A percentile compares a stretch with the other conserved stretches of the same genome.
These are phyloP conservation scores for Diplodia scrobiculata DNA, from an alignment of 2,329 filamentous ascomycete genomes.

Conservation along the genomic window DNA sequence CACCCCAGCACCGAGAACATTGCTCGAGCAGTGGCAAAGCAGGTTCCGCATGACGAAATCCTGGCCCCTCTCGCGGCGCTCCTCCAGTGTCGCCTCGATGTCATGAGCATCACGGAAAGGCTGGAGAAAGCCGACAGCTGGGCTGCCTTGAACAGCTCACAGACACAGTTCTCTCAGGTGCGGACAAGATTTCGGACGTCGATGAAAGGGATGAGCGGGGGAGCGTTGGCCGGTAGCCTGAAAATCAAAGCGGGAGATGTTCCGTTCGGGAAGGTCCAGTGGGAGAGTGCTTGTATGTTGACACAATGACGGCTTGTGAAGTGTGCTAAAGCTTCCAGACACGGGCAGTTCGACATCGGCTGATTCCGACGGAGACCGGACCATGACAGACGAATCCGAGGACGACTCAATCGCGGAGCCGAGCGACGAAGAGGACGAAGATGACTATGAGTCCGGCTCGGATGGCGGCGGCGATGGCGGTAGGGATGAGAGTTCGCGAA, in stretches of 20 bases:
- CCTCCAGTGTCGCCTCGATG: constrained; percentile 13
- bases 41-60: not conserved
- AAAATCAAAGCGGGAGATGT: not conserved
- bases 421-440: not conserved
- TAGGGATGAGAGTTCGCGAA: not conserved
- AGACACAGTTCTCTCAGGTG: constrained; percentile 11
- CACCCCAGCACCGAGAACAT: not conserved
- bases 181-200: not conserved
- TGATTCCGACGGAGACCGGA: constrained; percentile 5
- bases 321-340: not conserved
- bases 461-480: not conserved
- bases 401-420: not conserved
- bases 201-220: not conserved
- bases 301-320: not conserved
- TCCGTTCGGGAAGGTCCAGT: constrained; percentile 9
- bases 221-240: not conserved
- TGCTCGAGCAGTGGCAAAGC: not conserved
- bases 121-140: not conserved
- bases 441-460: not conserved
- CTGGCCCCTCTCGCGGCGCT: constrained; percentile 2
- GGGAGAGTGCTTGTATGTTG: constrained; percentile 8
- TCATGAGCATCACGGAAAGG: not conserved
- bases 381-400: constrained; percentile 1
- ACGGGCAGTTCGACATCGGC: constrained; percentile 5
- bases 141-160: constrained; percentile 6